Conservation (phyloP, 768 basidiomycete species). For the Glaciozyma martinii region DNA sequence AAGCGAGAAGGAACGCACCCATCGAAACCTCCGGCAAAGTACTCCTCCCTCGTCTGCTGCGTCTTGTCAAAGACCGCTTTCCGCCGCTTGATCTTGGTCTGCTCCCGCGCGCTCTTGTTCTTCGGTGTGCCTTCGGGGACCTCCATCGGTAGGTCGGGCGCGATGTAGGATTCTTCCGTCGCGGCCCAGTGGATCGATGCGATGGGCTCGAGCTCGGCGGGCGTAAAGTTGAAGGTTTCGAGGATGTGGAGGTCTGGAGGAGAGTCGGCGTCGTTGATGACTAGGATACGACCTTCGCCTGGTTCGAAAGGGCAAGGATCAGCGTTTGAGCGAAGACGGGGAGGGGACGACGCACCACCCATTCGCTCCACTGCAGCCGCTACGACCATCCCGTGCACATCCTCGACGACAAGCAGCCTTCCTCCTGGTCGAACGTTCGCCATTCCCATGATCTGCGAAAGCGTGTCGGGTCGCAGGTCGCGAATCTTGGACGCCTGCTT, state of each 20-base stretch:
- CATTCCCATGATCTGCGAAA: slow-evolving; percentile 77
- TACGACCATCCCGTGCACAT: slow-evolving; percentile 79
- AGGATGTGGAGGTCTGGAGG: slow-evolving; percentile 84
- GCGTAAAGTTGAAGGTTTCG: slow-evolving; percentile 73
- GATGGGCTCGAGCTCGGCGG: slow-evolving; percentile 49
- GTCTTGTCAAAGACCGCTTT: slow-evolving; percentile 60
- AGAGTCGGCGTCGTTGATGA: slow-evolving; percentile 79
- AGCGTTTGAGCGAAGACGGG: neutral
- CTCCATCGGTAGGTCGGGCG: slow-evolving; percentile 45
- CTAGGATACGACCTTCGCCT: slow-evolving; percentile 73
- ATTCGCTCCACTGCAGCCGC: slow-evolving; percentile 75
- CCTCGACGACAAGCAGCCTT: slow-evolving; percentile 80
- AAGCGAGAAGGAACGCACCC: slow-evolving; percentile 48
- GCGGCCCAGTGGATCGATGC: slow-evolving; percentile 83
- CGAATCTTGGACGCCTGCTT: slow-evolving; percentile 67
- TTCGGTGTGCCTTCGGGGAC: neutral
- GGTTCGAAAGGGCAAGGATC: neutral
- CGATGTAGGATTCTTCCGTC: slow-evolving; percentile 63
- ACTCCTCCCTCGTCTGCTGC: slow-evolving; percentile 59
- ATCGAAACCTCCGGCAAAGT: slow-evolving; percentile 82
- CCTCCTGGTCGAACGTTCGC: slow-evolving; percentile 78
- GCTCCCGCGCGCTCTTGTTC: slow-evolving; percentile 41
- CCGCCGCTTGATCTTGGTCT: slow-evolving; percentile 57
- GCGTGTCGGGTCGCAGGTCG: slow-evolving; percentile 73
- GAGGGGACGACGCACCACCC: slow-evolving; percentile 51